A percentile compares a stretch with the other conserved stretches of the same genome.
These are phyloP conservation scores for Ogataea hybrid DNA, from an alignment of 1,139 yeast genomes.

Conservation along the genomic window DNA sequence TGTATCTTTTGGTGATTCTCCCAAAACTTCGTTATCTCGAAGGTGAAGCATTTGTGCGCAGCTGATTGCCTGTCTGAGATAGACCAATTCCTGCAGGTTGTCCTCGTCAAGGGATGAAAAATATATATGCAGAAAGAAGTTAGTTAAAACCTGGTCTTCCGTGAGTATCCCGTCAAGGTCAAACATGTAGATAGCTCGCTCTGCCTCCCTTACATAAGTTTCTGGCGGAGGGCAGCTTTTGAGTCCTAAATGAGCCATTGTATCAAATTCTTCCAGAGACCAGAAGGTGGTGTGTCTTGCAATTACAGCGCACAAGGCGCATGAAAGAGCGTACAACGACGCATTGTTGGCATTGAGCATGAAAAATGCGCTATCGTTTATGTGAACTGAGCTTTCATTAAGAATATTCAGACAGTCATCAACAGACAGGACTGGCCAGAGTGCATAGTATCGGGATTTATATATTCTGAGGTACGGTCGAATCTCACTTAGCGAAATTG, in stretches of 20 bases:
- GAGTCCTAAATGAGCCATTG: not conserved
- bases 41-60: constrained; percentile 1
- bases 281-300: not conserved
- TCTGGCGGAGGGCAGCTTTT: not conserved
- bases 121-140: not conserved
- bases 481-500: not conserved
- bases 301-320: not conserved
- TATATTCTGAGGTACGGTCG: not conserved
- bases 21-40: not conserved
- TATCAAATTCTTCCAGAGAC: not conserved
- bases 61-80: constrained; percentile 1
- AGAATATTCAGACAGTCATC: not conserved
- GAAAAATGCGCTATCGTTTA: not conserved
- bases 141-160: not conserved
- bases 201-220: not conserved
- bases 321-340: not conserved
- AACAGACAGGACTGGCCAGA: not conserved
- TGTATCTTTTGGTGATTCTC: not conserved
- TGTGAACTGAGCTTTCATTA: not conserved
- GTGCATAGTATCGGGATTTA: not conserved
- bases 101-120: not conserved
- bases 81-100: constrained; percentile 1
- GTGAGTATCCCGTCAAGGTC: not conserved
- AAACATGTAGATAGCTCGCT: not conserved
- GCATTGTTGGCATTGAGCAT: not conserved